Percentiles rank a stretch among this genome's conserved stretches.
These are phyloP conservation scores for Vararia minispora DNA, from an alignment of 768 basidiomycete genomes.

Conservation along the genomic window DNA sequence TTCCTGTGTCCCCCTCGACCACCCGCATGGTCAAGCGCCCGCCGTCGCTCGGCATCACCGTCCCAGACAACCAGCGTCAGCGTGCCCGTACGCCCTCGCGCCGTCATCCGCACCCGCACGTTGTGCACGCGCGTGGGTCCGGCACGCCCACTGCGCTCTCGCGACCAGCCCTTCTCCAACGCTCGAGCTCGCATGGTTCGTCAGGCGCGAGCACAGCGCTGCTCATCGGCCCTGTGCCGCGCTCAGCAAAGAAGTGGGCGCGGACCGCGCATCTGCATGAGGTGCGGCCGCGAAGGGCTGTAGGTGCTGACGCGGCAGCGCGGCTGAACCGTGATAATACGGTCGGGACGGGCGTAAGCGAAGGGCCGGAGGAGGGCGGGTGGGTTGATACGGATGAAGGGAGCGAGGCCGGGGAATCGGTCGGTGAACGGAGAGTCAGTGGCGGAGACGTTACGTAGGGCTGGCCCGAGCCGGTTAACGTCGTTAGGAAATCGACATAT, in stretches of 20 bases:
- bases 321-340: too few relatives aligned
- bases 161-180: slow-evolving; percentile 28
- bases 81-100: too few relatives aligned
- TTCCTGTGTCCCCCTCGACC: slow-evolving; percentile 2
- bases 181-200: slow-evolving; percentile 34
- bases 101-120: too few relatives aligned
- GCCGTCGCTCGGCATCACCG: slow-evolving; percentile 2
- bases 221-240: slow-evolving; percentile 26
- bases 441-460: too few relatives aligned
- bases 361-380: slow-evolving; percentile 21
- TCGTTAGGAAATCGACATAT: too few relatives aligned
- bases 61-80: too few relatives aligned
- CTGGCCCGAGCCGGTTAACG: too few relatives aligned
- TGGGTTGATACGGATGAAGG: slow-evolving; percentile 33
- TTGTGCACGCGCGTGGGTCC: slow-evolving; percentile 7
- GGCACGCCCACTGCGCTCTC: slow-evolving; percentile 21
- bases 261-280: slow-evolving; percentile 61
- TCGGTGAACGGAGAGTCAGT: neutral
- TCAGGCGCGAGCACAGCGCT: slow-evolving; percentile 12
- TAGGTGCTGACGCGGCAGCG: neutral
- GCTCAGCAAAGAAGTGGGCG: slow-evolving; percentile 47
- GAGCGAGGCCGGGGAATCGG: slow-evolving; percentile 16
- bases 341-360: too few relatives aligned
- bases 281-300: slow-evolving; percentile 24
- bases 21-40: too few relatives aligned